phyloP scores from a whole-genome alignment of 441 rosid species.

The Sinapis alba region DNA sequence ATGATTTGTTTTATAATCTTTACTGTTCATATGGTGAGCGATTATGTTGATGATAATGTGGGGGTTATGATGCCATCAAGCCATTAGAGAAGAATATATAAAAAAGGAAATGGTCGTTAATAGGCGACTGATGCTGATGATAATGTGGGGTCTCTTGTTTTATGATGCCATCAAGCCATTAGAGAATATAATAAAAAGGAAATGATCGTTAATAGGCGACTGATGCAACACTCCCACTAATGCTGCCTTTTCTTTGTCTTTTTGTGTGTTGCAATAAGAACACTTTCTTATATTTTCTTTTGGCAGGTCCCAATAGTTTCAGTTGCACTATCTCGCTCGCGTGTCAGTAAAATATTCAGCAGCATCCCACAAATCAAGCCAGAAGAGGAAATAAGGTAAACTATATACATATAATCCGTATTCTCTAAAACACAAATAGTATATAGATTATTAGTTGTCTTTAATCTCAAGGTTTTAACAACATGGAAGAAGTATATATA shows the following conservation, averaged over 20 bases:
- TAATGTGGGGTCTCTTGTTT: slow-evolving; percentile 51
- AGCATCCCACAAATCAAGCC: slow-evolving; percentile 4
- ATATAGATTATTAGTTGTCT: neutral
- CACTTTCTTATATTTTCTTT: slow-evolving; percentile 33
- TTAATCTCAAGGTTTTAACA: neutral
- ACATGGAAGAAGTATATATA: neutral
- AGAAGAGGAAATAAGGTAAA: slow-evolving; percentile 2
- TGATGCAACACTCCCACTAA: slow-evolving; percentile 48
- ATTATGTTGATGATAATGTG: slow-evolving; percentile 50
- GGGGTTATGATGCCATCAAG: slow-evolving; percentile 63
- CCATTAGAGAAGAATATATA: slow-evolving; percentile 47
- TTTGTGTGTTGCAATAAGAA: slow-evolving; percentile 29
- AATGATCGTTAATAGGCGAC: slow-evolving; percentile 45
- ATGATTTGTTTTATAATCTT: slow-evolving; percentile 38
- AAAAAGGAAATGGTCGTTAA: slow-evolving; percentile 45
- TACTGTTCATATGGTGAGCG: slow-evolving; percentile 56
- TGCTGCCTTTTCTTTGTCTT: slow-evolving; percentile 33
- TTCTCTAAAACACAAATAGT: neutral
- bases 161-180: slow-evolving; percentile 74
- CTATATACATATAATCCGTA: neutral
- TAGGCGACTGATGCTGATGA: slow-evolving; percentile 47
- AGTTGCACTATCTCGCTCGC: slow-evolving; percentile 2
- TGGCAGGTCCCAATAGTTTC: slow-evolving; percentile 20
- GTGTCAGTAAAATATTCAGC: slow-evolving; percentile 8
- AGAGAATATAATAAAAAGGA: slow-evolving; percentile 37